Base-by-base conservation (phyloP, 441 rosid genomes). In the Euphorbia corollata region DNA sequence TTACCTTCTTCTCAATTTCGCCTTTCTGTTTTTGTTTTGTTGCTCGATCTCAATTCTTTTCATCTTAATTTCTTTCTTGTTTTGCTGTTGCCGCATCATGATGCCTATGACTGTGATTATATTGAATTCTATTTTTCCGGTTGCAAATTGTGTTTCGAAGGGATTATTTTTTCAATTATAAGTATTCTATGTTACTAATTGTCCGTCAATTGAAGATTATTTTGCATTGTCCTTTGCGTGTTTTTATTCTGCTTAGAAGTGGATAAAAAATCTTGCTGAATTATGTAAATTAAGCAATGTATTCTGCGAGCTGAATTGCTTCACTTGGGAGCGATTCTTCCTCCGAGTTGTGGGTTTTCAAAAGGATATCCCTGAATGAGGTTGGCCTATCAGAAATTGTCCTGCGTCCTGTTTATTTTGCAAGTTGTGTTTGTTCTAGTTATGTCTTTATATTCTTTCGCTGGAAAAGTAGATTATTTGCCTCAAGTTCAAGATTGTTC, bases 11-110 rank as follows among this genome's bases (percentile, higher is more conserved):
- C 41, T 36, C 19, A 15, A 20, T 30, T 55, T 24, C 39, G 13
- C 36, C 19, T 18, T 59, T 8, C 0, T 3, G 59, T 48, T 70
- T 67, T 10, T 55, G 11, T 41, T 43, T 50, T 74, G 83, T 76
- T 83, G 81, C 51, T 77, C 74, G 55, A 68, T 7, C 65, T 70
- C 5, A 27, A 24, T 11, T 38, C 13, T 48, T 6, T 24, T 62
- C 59, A 38, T 12, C 10, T 0, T 43, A 11, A 5, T 8, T 22
- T 24, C 7, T 36, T 0, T 36, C 41, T 36, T 36, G 8, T 36
- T 36, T 36, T 36, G 41, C 41, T 36, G 41, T 36, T 36, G 41
- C 41, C 9, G 41, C 41, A 36, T 61, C 19, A 18, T 60, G 63
- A 12, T 45, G 51, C 51, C n/a, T 12, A 18, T 45, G 5, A 41